phyloP scores from a whole-genome alignment of 2,329 filamentous ascomycete genomes.

The Verticillium dahliae region DNA sequence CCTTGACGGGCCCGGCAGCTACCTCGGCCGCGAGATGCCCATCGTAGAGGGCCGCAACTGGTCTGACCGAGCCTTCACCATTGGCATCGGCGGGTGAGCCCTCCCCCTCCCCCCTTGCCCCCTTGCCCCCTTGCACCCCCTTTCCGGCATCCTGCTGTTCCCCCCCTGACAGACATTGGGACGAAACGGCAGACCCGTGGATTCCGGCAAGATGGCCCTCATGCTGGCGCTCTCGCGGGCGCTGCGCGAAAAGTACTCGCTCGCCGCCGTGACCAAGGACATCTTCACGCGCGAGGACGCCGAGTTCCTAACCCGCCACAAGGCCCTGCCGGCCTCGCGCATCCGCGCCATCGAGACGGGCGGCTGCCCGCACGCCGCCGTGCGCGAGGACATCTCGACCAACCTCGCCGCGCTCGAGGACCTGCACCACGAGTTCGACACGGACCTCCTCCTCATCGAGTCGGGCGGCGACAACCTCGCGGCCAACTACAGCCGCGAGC shows the following conservation, averaged over 20 bases:
- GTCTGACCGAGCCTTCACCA: conserved; percentile 83
- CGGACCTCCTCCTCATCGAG: conserved; percentile 89
- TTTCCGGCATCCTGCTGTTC: too few relatives aligned
- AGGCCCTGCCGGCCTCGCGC: conserved; percentile 72
- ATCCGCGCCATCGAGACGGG: conserved; percentile 97
- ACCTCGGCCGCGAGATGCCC: conserved; percentile 84
- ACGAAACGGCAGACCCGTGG: conserved; percentile 65
- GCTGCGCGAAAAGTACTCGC: conserved; percentile 72
- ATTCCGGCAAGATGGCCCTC: conserved; percentile 92
- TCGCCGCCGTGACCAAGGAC: conserved; percentile 96
- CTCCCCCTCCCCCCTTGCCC: neutral
- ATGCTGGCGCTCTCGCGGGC: conserved; percentile 90
- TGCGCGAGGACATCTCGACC: conserved; percentile 90
- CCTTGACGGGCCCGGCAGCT: conserved; percentile 87
- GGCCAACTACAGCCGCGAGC: conserved; percentile 89
- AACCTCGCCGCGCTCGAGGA: conserved; percentile 92
- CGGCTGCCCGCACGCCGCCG: conserved; percentile 92
- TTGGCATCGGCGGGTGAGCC: conserved; percentile 92
- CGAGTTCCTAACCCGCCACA: conserved; percentile 87
- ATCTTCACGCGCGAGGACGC: conserved; percentile 98
- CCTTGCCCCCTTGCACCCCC: neutral
- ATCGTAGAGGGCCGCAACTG: conserved; percentile 84
- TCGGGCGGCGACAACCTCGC: conserved; percentile 94
- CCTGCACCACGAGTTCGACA: conserved; percentile 70
- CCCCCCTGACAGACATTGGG: too few relatives aligned